Conservation (phyloP, 768 basidiomycete genomes). For the Chlorophyllum brunneum region DNA sequence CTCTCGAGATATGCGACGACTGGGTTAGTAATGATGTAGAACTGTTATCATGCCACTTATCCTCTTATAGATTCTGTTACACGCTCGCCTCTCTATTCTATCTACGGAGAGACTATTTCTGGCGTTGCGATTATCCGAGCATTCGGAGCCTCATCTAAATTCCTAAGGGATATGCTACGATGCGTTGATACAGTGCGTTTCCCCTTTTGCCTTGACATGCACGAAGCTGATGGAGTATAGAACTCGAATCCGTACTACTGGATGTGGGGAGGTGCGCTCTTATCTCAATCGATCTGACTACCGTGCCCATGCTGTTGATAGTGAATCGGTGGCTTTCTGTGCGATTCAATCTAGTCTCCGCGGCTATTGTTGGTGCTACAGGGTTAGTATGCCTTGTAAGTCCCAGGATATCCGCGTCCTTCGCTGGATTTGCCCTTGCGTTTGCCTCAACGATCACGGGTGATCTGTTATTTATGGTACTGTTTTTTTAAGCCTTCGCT, state of each 20-base stretch:
- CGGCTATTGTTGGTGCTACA: slow-evolving; percentile 68
- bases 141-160: slow-evolving; percentile 86
- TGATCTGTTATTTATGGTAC: slow-evolving; percentile 67
- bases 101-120: slow-evolving; percentile 42
- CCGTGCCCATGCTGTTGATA: slow-evolving; percentile 21
- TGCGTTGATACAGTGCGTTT: slow-evolving; percentile 72
- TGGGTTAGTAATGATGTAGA: slow-evolving; percentile 42
- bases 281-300: neutral
- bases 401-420: slow-evolving; percentile 70
- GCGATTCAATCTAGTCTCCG: slow-evolving; percentile 81
- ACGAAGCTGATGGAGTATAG: slow-evolving; percentile 19
- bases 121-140: slow-evolving; percentile 59
- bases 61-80: slow-evolving; percentile 39
- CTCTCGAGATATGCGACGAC: slow-evolving; percentile 78
- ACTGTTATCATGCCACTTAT: neutral
- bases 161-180: slow-evolving; percentile 78
- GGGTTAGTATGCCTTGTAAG: slow-evolving; percentile 63
- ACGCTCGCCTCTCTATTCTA: slow-evolving; percentile 41
- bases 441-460: slow-evolving; percentile 75
- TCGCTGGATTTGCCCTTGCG: slow-evolving; percentile 83
- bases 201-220: neutral
- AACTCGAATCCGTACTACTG: slow-evolving; percentile 78
- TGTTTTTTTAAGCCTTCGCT: too few relatives aligned
- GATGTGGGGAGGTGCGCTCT: slow-evolving; percentile 76
- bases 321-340: slow-evolving; percentile 90